Conservation (phyloP, 163 green algal species). For the Chlamydomonas reinhardtii region DNA sequence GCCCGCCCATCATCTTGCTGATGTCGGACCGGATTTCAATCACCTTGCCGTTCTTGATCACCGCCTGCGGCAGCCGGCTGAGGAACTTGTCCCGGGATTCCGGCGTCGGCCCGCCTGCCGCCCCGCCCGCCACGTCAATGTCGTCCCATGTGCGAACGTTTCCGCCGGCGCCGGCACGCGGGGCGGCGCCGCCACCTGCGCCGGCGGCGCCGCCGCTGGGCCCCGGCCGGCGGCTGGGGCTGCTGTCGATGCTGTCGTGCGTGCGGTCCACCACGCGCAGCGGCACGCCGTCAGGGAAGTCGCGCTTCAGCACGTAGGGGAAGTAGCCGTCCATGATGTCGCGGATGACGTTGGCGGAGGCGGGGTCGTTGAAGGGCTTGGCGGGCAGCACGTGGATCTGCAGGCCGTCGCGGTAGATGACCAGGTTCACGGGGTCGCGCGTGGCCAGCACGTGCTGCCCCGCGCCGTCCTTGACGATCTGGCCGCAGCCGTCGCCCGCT, state of each 20-base stretch:
- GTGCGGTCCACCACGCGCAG: constrained; percentile 56
- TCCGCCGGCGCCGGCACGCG: neutral
- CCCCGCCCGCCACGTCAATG: constrained; percentile 10
- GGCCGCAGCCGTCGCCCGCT: constrained; percentile 56
- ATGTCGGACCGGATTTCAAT: constrained; percentile 59
- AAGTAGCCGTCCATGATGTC: constrained; percentile 79
- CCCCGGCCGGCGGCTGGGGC: neutral
- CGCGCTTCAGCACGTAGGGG: constrained; percentile 65
- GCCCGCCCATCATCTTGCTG: constrained; percentile 16
- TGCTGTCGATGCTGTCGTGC: constrained; percentile 35
- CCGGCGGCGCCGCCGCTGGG: neutral
- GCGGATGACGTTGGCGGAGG: constrained; percentile 34
- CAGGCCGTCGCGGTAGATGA: constrained; percentile 53
- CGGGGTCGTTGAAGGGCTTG: constrained; percentile 55
- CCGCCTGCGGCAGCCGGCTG: constrained; percentile 59
- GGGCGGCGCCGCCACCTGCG: neutral
- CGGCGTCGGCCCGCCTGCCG: neutral
- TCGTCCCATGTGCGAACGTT: constrained; percentile 58
- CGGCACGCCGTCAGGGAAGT: constrained; percentile 68
- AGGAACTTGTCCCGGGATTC: constrained; percentile 62
- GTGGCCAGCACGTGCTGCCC: constrained; percentile 48
- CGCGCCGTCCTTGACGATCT: constrained; percentile 42
- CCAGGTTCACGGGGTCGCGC: constrained; percentile 56
- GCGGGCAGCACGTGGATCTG: constrained; percentile 45
- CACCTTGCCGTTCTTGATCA: constrained; percentile 67